Base-by-base conservation (phyloP, 129 eudicot species). In the Silybum marianum region DNA sequence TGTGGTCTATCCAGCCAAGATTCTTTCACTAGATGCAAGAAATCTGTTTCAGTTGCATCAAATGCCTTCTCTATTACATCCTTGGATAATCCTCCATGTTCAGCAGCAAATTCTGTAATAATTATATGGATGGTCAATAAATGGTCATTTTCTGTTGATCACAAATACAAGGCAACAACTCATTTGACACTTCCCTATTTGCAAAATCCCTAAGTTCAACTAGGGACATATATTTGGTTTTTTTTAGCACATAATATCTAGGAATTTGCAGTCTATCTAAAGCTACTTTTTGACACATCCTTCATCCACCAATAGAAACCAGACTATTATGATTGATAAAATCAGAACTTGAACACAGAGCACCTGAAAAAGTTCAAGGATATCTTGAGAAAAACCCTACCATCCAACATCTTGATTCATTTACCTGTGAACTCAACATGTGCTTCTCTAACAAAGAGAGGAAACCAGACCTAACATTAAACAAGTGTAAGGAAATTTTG, bases 1-100 rank as follows among this genome's bases (percentile, higher is more conserved):
- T 91, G 88, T 23, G 96, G 96, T 62, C 82, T 73, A 42, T 76
- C 89, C 68, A 87, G 74, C 93, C 91, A 89, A 0, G 96, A 88
- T 13, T 80, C 86, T 71, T 83, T 91, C 63, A 87, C 96, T 77
- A 89, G 80, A 75, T 74, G 83, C 70, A 89, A 69, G 44, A 91
- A 91, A 23, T 85, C 88, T 21, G 86, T 82, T 77, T 91, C 96
- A 2, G 91, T 91, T 81, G 93, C 89, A 83, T 74, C 83, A 73
- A 91, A 87, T 58, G 96, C 96, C 82, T 80, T 88, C 36, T 73
- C 87, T 72, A 91, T 85, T 69, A 89, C 96, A 12, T 83, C 88
- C 54, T 79, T 83, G 54, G 96, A 91, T 44, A 91, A 82, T 46
- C 96, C 96, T 28, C 91, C 96, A 67, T 77, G 82, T 81, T 91